Percentiles rank a stretch among this genome's conserved stretches.
These are phyloP conservation scores for Kurtzmaniella quercitrusa DNA, from an alignment of 1,139 yeast genomes.

Conservation along the genomic window DNA sequence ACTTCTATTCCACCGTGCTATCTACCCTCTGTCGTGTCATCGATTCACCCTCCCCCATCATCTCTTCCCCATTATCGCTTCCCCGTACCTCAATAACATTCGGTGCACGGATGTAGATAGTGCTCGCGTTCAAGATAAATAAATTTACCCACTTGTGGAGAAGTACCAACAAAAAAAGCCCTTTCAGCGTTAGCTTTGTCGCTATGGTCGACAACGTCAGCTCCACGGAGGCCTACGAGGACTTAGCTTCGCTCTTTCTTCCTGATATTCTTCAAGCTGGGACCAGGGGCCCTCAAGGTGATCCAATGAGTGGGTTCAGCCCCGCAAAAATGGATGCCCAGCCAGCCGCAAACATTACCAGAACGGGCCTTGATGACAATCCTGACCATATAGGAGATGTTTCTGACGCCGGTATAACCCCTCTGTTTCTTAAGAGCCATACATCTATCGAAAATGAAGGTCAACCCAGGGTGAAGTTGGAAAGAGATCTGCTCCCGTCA, in stretches of 20 bases:
- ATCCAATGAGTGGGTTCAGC: background rate
- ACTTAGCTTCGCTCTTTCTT: conserved; percentile 39
- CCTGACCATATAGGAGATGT: background rate
- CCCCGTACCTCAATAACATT: background rate
- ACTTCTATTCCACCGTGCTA: no score
- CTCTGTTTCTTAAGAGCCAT: background rate
- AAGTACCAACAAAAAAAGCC: no score
- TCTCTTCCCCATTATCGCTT: background rate
- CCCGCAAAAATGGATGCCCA: background rate
- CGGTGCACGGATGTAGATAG: background rate
- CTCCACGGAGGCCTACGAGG: conserved; percentile 23
- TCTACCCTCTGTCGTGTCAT: no score
- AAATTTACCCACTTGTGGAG: no score
- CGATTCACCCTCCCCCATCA: background rate
- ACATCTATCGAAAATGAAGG: background rate
- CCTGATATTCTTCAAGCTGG: conserved; percentile 35
- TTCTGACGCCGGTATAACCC: background rate
- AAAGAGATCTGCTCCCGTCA: conserved; percentile 1
- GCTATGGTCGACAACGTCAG: conserved; percentile 9
- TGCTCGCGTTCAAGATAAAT: background rate
- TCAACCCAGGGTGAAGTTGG: conserved; percentile 2
- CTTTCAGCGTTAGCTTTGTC: background rate
- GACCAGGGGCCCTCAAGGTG: background rate
- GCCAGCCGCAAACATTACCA: background rate
- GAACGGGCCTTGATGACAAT: background rate